Percentiles rank a stretch among this genome's conserved stretches.
These are phyloP conservation scores for Axilococcus clingmanii DNA, from an alignment of 139 green algal genomes.

Conservation along the genomic window DNA sequence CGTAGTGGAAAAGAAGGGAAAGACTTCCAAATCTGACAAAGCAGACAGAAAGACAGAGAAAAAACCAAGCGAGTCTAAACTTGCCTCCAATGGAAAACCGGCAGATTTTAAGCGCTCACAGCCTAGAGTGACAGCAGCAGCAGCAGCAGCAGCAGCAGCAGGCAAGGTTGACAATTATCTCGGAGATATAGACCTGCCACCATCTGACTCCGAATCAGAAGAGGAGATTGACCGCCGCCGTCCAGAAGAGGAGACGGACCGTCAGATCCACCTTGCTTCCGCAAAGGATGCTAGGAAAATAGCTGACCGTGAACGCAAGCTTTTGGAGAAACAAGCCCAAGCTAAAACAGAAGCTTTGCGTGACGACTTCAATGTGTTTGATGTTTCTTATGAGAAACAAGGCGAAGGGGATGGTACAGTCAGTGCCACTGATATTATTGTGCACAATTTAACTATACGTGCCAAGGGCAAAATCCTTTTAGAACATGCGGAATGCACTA, in stretches of 20 bases:
- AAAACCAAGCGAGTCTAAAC: conserved; percentile 9
- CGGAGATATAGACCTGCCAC: conserved; percentile 86
- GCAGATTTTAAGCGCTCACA: not conserved
- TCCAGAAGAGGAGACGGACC: conserved; percentile 17
- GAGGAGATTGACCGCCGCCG: conserved; percentile 46
- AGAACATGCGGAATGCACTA: conserved; percentile 82
- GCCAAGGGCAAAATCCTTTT: conserved; percentile 97
- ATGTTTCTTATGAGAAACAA: conserved; percentile 78
- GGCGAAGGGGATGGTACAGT: conserved; percentile 46
- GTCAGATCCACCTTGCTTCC: conserved; percentile 13
- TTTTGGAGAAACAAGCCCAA: conserved; percentile 57
- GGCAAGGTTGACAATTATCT: conserved; percentile 54
- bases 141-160: not conserved
- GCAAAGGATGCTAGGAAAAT: conserved; percentile 70
- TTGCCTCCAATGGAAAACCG: not conserved
- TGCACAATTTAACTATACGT: conserved; percentile 92
- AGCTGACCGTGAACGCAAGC: conserved; percentile 72
- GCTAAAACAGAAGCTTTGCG: conserved; percentile 75
- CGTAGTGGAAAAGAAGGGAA: conserved; percentile 41
- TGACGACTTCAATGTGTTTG: conserved; percentile 96
- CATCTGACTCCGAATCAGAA: conserved; percentile 60
- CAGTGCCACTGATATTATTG: conserved; percentile 88
- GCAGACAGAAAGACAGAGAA: conserved; percentile 21
- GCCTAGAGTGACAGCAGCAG: not conserved
- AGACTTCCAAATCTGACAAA: conserved; percentile 31